Conservation (phyloP, 192 early-diverging fungal genomes). For the Umbelopsis ramanniana region DNA sequence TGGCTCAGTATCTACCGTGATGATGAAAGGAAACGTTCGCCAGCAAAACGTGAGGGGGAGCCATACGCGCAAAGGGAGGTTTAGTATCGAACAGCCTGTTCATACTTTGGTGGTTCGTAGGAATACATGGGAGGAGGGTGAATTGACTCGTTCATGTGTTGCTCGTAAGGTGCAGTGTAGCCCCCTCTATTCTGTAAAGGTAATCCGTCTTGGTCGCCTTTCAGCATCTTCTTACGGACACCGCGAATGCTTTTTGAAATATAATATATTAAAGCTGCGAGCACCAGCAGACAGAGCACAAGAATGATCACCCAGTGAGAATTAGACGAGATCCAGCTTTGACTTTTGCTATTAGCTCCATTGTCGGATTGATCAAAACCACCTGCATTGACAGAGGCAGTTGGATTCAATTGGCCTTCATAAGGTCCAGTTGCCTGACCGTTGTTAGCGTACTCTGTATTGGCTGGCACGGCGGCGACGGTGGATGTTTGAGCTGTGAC, state of each 20-base stretch:
- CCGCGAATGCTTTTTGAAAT: slow-evolving; percentile 27
- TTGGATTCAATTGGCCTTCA: not conserved
- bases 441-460: slow-evolving; percentile 15
- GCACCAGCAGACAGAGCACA: slow-evolving; percentile 27
- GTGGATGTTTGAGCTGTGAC: not conserved
- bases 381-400: not conserved
- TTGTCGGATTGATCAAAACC: not conserved
- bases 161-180: slow-evolving; percentile 8
- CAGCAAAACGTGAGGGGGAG: not conserved
- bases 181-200: slow-evolving; percentile 16
- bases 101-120: slow-evolving; percentile 17
- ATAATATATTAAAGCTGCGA: slow-evolving; percentile 28
- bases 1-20: not conserved
- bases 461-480: not conserved
- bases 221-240: slow-evolving; percentile 28
- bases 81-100: slow-evolving; percentile 8
- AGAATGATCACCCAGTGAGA: slow-evolving; percentile 33
- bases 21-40: not conserved
- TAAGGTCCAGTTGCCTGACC: not conserved
- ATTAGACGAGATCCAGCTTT: slow-evolving; percentile 32
- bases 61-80: not conserved
- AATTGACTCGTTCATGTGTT: slow-evolving; percentile 5
- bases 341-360: not conserved
- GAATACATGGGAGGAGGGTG: slow-evolving; percentile 18
- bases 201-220: slow-evolving; percentile 28